Evolutionary conservation across 495 filamentous ascomycete genomes (phyloP).

Genomic region (Trichoderma orchidacearum): DNA sequence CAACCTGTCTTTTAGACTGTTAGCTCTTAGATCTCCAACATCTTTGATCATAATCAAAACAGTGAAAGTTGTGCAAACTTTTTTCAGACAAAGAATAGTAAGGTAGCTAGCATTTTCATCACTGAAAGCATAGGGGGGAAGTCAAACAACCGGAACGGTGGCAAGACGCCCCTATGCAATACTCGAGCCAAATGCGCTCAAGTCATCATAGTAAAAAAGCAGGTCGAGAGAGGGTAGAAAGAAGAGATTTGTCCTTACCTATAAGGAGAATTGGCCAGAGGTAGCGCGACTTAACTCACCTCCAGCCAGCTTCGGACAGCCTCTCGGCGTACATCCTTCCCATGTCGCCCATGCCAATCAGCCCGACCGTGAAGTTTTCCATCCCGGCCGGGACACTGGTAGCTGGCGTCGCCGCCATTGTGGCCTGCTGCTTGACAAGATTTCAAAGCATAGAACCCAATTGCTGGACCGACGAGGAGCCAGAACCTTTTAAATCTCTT

Average conservation of each 20-base stretch:
- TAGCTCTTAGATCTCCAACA: neutral
- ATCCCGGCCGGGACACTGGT: slow-evolving; percentile 23
- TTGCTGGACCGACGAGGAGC: neutral
- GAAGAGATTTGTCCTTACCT: slow-evolving; percentile 7
- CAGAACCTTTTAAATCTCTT: no score
- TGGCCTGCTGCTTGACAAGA: neutral
- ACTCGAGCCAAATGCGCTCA: slow-evolving; percentile 99
- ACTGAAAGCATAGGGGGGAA: slow-evolving; percentile 44
- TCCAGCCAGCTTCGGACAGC: slow-evolving; percentile 86
- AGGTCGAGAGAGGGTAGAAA: slow-evolving; percentile 8
- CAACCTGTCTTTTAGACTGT: neutral
- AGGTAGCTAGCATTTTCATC: slow-evolving; percentile 99
- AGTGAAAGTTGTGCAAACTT: neutral
- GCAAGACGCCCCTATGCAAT: slow-evolving; percentile 39
- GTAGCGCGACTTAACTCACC: slow-evolving; percentile 38
- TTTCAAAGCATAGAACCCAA: neutral
- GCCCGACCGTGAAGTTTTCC: slow-evolving; percentile 62
- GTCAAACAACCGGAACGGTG: slow-evolving; percentile 17
- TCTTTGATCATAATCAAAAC: neutral
- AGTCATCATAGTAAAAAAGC: slow-evolving; percentile 67
- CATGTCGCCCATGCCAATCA: slow-evolving; percentile 99
- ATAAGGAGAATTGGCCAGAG: neutral
- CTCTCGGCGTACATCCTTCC: slow-evolving; percentile 95
- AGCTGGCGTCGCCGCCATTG: slow-evolving; percentile 8
- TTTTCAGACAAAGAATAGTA: slow-evolving; percentile 72